Evolutionary conservation across 2,329 filamentous ascomycete species (phyloP), one percentile per base, ranked within the genome.

Genomic region (Stachybotrys chartarum): DNA sequence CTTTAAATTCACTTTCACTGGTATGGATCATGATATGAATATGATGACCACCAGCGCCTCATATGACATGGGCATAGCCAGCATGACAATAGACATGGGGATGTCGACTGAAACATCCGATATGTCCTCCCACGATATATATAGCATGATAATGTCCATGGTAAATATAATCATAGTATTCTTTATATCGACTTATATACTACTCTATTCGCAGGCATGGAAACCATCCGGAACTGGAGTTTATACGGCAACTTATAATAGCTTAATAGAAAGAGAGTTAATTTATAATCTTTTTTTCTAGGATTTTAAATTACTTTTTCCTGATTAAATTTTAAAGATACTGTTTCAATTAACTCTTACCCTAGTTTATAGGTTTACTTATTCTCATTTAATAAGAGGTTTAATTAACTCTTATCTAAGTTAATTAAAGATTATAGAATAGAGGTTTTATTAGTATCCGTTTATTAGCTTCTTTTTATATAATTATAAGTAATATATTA

Each of bases 191-290:
- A 68, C 70, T 54, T 58, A 61, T 52, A 78, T 75, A 6, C 63
- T 76, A 0, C 72, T 79, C 51, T 79, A 72, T 67, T 86, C 87
- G 14, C 67, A 72, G 11, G 66, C 73, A 56, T 96, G 90, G 89
- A 85, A 85, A 3, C 90, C 91, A 3, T 72, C 68, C 17, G 83
- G 75, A 24, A 74, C 78, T 7, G 88, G 85, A 59, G 74, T 78
- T 53, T 96, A 95, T 70, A 88, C 88, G 3, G 91, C 83, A 55
- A 93, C 89, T 39, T 92, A 91, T 75, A 87, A n/a, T n/a, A n/a
- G n/a, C n/a, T n/a, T n/a, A n/a, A n/a, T n/a, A n/a, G n/a, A n/a
- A n/a, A n/a, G n/a, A n/a, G n/a, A n/a, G n/a, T n/a, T n/a, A n/a
- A n/a, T n/a, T n/a, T n/a, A n/a, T n/a, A n/a, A n/a, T n/a, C n/a